These are phyloP conservation scores for Scenedesmus sp. DNA, from an alignment of 163 green algal species.

Conservation along the genomic window DNA sequence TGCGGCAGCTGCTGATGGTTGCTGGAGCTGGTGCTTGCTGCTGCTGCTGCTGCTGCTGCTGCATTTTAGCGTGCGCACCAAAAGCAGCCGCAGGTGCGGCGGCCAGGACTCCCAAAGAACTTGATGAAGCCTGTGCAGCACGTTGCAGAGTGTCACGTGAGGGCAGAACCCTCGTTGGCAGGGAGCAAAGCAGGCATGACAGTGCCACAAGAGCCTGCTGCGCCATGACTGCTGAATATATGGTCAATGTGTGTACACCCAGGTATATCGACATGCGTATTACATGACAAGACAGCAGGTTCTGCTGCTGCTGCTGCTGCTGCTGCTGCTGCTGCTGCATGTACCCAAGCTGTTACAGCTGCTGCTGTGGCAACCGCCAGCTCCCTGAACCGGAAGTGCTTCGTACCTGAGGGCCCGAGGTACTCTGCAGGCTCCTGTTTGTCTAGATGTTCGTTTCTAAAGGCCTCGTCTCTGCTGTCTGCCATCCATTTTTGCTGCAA, in stretches of 20 bases:
- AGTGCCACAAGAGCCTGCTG: not conserved
- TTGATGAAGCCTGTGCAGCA: conserved; percentile 1
- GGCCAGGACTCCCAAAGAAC: not conserved
- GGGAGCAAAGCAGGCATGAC: not conserved
- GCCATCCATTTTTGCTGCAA: conserved; percentile 11
- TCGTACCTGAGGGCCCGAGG: not conserved
- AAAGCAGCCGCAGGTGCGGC: conserved; percentile 14
- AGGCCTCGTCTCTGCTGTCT: not conserved
- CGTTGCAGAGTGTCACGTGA: not conserved
- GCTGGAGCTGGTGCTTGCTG: not conserved
- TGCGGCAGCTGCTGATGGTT: not conserved
- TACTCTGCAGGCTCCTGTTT: conserved; percentile 12
- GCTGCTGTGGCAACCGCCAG: not conserved
- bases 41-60: too few species aligned
- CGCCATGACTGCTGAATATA: not conserved
- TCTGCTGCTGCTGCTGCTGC: not conserved
- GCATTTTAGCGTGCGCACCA: not conserved
- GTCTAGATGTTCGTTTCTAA: not conserved
- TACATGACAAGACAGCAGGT: not conserved
- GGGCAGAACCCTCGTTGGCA: not conserved
- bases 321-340: not conserved
- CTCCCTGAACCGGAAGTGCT: not conserved
- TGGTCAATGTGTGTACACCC: not conserved
- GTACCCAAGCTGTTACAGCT: too few species aligned
- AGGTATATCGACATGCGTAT: too few species aligned